Evolutionary conservation across 2,329 filamentous ascomycete species (phyloP), one percentile per base, ranked within the genome.

Genomic region (Seiridium cupressi): DNA sequence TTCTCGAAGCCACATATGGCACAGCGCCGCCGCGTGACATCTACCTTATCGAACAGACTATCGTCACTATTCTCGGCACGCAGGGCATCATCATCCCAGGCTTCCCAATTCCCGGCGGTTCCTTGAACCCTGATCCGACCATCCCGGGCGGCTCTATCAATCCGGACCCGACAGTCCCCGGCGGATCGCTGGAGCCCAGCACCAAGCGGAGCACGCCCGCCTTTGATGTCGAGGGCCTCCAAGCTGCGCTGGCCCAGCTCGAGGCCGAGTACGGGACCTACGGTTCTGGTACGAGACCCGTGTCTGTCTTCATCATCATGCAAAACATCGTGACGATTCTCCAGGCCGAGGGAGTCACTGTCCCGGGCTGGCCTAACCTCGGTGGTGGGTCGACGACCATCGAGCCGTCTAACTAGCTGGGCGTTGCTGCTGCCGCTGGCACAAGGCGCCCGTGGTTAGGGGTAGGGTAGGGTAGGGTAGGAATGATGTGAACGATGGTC

Each of bases 111-210:
- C 70, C 73, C 7, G 72, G 72, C 38, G 73, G 70, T 1, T 66
- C 70, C 51, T 62, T 76, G 44, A 63, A 66, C 10, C 73, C 74
- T 4, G 66, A 69, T 6, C 65, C 64, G 3, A 65, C 66, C 4
- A 47, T 68, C 5, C 69, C 69, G 13, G 70, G 70, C 3, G 67
- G 66, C 3, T 60, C 63, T 31, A 58, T 75, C 31, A 64, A 54
- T 10, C 73, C 73, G 32, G 72, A 64, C 62, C 34, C 62, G 7
- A 58, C 55, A 5, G 35, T 58, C 4, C 55, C 63, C 31, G 65
- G 62, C 5, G 57, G 51, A 1, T 47, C 59, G 9, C 47, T 67
- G 35, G 54, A 46, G 5, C 65, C 65, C 4, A 62, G 60, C 26
- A 58, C 56, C 44, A 55, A 49, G 32, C 55, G 40, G 38, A 35